These are phyloP conservation scores for Rhodomyrtus tomentosa DNA, from an alignment of 345 rosid species.

Conservation along the genomic window DNA sequence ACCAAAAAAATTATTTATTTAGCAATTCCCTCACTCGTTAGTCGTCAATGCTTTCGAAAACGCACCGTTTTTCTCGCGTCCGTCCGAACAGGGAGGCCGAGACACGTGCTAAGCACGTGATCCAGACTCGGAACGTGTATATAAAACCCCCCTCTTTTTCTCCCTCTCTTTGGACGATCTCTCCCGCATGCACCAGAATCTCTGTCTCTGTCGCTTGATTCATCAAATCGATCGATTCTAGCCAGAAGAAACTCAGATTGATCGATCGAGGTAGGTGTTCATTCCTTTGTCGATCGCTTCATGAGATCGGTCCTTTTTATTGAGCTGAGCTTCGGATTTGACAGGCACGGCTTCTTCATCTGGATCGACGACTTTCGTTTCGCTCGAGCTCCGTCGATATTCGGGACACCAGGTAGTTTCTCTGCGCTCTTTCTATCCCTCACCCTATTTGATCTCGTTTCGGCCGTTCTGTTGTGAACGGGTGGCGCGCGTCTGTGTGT, in stretches of 20 bases:
- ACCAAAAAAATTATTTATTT: neutral
- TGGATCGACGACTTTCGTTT: neutral
- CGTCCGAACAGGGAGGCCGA: neutral
- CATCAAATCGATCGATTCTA: neutral
- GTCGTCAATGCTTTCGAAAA: neutral
- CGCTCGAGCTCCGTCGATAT: neutral
- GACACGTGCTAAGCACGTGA: neutral
- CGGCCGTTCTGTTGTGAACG: neutral
- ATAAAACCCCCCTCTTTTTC: neutral
- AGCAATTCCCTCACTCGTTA: neutral
- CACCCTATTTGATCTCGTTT: neutral
- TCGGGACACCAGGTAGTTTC: neutral
- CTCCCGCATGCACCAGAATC: neutral
- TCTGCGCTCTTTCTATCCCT: neutral
- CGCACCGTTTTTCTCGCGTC: neutral
- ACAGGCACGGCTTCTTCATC: neutral
- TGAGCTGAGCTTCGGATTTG: neutral
- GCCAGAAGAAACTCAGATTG: neutral
- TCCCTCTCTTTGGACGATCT: neutral
- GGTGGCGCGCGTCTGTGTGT: neutral
- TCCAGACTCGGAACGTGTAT: neutral
- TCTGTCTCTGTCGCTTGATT: neutral
- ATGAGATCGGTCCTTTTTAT: neutral
- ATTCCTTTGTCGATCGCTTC: neutral
- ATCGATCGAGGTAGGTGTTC: neutral